Evolutionary conservation across 2,329 filamentous ascomycete species (phyloP).

Genomic region (Diaporthe sp.): DNA sequence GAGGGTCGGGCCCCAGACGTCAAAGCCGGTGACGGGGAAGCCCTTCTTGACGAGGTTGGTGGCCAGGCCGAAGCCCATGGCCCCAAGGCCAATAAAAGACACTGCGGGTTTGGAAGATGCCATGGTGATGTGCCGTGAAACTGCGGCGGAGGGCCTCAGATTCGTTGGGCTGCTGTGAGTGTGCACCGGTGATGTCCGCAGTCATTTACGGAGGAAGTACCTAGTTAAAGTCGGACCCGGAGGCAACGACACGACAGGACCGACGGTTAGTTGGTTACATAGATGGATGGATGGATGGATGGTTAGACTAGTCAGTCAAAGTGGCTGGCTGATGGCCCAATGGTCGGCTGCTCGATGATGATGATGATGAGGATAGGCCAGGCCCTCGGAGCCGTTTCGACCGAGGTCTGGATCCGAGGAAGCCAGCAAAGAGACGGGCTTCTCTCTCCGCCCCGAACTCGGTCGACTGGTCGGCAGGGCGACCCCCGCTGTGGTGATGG

Average conservation of each 20-base stretch:
- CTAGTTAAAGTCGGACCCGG: not conserved
- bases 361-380: not conserved
- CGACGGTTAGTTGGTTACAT: not conserved
- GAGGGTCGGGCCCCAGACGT: constrained; percentile 77
- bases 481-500: constrained; percentile 20
- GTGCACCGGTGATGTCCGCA: not conserved
- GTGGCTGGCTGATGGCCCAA: not conserved
- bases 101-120: constrained; percentile 57
- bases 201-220: not conserved
- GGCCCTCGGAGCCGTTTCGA: constrained; percentile 15
- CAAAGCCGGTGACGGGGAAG: constrained; percentile 78
- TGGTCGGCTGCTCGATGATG: not conserved
- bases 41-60: constrained; percentile 78
- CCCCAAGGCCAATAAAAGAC: constrained; percentile 81
- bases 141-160: not conserved
- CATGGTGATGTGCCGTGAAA: constrained; percentile 44
- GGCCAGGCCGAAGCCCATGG: constrained; percentile 88
- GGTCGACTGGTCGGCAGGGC: constrained; percentile 15
- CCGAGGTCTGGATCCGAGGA: constrained; percentile 7
- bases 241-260: not conserved
- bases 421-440: not conserved
- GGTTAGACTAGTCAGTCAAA: not conserved
- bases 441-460: not conserved
- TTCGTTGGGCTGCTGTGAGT: not conserved
- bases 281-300: no score